These are phyloP conservation scores for Floccularia luteovirens DNA, from an alignment of 768 basidiomycete genomes.

Conservation along the genomic window DNA sequence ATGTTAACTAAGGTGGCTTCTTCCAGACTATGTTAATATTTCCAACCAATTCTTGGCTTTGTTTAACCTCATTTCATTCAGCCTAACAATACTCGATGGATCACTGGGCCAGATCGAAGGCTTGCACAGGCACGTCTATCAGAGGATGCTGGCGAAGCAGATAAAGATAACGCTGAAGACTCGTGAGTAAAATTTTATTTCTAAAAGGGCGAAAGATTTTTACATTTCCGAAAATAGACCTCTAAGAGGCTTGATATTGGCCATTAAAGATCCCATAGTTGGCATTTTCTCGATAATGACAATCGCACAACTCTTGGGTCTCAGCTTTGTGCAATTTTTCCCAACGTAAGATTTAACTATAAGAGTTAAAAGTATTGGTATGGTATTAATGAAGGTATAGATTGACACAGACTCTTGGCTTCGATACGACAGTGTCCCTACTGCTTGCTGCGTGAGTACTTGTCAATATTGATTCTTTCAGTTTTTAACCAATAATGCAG, in stretches of 20 bases:
- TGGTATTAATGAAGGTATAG: no score
- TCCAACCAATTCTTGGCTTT: neutral
- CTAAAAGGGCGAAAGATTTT: neutral
- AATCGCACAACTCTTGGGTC: constrained; percentile 41
- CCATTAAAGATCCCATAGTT: constrained; percentile 48
- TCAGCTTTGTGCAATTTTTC: constrained; percentile 59
- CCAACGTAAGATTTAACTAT: constrained; percentile 26
- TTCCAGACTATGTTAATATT: constrained; percentile 49
- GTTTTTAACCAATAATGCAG: constrained; percentile 17
- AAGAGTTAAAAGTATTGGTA: neutral
- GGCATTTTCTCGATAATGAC: constrained; percentile 45
- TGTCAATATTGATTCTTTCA: neutral
- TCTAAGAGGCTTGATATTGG: constrained; percentile 43
- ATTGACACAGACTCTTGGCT: constrained; percentile 53
- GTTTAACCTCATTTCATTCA: constrained; percentile 11
- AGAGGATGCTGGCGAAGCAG: constrained; percentile 63
- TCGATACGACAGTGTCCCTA: constrained; percentile 49
- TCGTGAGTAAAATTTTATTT: constrained; percentile 33
- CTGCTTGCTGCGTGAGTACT: constrained; percentile 48
- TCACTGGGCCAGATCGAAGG: constrained; percentile 37
- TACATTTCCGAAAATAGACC: no score
- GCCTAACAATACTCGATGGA: constrained; percentile 59
- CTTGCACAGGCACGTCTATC: constrained; percentile 62
- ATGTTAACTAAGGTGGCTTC: constrained; percentile 32
- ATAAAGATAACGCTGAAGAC: constrained; percentile 47